Base-by-base conservation (phyloP, 345 rosid species). In the Eutrema yunnanense region DNA sequence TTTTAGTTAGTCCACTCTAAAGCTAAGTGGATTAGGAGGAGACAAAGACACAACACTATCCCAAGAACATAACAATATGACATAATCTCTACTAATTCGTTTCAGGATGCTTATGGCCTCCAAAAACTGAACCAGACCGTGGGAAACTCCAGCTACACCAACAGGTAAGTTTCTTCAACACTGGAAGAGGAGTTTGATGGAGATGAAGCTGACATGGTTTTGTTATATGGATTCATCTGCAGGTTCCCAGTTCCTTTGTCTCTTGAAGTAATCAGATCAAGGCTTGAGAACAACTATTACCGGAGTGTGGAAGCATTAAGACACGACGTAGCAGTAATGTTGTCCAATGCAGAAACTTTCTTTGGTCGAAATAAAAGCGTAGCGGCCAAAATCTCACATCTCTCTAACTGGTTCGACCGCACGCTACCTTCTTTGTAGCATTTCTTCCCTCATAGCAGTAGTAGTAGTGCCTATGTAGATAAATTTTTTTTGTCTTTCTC, bases 201-300 rank as follows among this genome's bases (percentile, higher is more conserved):
- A 55, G 69, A 33, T 0, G 12, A 74, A 48, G 19, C 65, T 69
- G 67, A 74, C 48, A 38, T 52, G 51, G 29, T 42, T 44, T 36
- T 57, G 36, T 29, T 54, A 2, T 13, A 9, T 76, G 66, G 59
- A 62, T 38, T 54, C 52, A 51, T 65, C 67, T 68, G 75, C 87
- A 95, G 99, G 90, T 90, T 84, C 62, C 94, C 99, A 3, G 98
- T 88, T 59, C 99, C 99, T 8, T 34, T 95, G 67, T 82, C 96
- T 49, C 82, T 90, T 19, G 96, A 85, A 42, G 73, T 87, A 69
- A 90, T 92, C 61, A 83, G 81, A 51, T 71, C 81, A 11, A 86
- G 99, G 82, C 81, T 95, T 76, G 92, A 88, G 73, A 90, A 88
- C 83, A 84, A 81, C 83, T 95, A 90, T 69, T 92, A 92, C 77